These are phyloP conservation scores for Mortierella alpina DNA, from an alignment of 192 early-diverging fungal genomes.

Conservation along the genomic window DNA sequence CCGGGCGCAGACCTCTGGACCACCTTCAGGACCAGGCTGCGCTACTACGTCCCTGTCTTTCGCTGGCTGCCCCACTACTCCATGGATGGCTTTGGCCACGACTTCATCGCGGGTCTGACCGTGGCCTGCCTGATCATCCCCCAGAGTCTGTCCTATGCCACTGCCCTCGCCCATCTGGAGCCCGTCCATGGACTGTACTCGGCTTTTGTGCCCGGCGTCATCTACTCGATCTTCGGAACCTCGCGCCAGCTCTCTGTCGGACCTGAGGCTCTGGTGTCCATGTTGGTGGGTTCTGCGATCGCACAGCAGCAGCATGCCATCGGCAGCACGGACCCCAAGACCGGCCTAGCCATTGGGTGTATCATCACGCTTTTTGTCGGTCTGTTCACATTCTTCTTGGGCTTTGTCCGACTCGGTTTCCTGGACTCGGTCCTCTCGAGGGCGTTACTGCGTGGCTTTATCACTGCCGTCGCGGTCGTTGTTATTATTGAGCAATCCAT, in stretches of 20 bases:
- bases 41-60: constrained; percentile 94
- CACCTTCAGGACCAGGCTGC: constrained; percentile 71
- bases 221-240: constrained; percentile 93
- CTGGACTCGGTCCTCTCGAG: constrained; percentile 95
- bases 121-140: constrained; percentile 81
- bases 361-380: constrained; percentile 91
- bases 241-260: constrained; percentile 95
- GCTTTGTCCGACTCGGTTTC: constrained; percentile 98
- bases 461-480: constrained; percentile 93
- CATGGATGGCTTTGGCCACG: constrained; percentile 68
- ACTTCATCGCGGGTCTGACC: constrained; percentile 90
- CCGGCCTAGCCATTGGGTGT: constrained; percentile 71
- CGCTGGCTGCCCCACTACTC: constrained; percentile 92
- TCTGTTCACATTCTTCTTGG: constrained; percentile 90
- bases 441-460: constrained; percentile 94
- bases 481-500: constrained; percentile 90
- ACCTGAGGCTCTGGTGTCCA: constrained; percentile 92
- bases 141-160: constrained; percentile 89
- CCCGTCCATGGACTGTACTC: constrained; percentile 95
- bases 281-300: constrained; percentile 77
- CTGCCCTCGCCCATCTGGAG: constrained; percentile 83
- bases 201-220: constrained; percentile 81
- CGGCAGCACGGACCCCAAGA: constrained; percentile 55
- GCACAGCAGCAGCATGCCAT: constrained; percentile 66
- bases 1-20: constrained; percentile 52